Percentiles rank a stretch among this genome's conserved stretches.
Conservation (phyloP, 305 asterid genomes). For the Fraxinus sp. region DNA sequence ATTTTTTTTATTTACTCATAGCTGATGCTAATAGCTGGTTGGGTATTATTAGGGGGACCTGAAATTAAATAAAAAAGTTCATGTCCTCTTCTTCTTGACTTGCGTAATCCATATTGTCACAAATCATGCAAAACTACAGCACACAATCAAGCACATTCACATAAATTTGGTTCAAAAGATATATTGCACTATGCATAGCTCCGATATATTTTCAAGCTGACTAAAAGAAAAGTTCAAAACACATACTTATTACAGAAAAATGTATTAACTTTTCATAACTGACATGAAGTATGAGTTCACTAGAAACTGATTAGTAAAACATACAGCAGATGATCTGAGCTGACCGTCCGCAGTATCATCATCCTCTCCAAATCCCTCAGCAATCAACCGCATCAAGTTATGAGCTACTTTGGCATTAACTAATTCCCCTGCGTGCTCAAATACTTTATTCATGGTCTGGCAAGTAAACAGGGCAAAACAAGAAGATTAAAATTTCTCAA, state of each 20-base stretch:
- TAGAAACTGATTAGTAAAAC: slow-evolving; percentile 30
- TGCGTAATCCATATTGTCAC: neutral
- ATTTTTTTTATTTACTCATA: neutral
- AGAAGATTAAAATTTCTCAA: slow-evolving; percentile 22
- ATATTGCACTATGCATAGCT: slow-evolving; percentile 9
- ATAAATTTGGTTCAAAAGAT: neutral
- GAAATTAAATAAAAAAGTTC: neutral
- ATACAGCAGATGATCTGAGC: slow-evolving; percentile 96
- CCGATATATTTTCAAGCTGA: slow-evolving; percentile 11
- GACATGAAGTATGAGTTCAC: slow-evolving; percentile 16
- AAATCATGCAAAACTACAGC: slow-evolving; percentile 12
- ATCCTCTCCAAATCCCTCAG: slow-evolving; percentile 96
- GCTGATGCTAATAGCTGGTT: neutral
- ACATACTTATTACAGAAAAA: neutral
- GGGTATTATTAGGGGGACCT: neutral
- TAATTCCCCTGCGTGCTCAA: slow-evolving; percentile 95
- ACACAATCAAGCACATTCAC: neutral
- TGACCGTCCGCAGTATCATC: slow-evolving; percentile 77
- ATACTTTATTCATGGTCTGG: slow-evolving; percentile 97
- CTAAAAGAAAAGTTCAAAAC: slow-evolving; percentile 14
- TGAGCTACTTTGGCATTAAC: slow-evolving; percentile 86
- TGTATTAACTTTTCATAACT: slow-evolving; percentile 6
- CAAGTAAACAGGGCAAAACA: slow-evolving; percentile 27
- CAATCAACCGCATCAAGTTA: slow-evolving; percentile 90
- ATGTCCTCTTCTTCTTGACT: neutral